Base-by-base conservation (phyloP, 2,329 filamentous ascomycete species). In the Penicillium sp. region DNA sequence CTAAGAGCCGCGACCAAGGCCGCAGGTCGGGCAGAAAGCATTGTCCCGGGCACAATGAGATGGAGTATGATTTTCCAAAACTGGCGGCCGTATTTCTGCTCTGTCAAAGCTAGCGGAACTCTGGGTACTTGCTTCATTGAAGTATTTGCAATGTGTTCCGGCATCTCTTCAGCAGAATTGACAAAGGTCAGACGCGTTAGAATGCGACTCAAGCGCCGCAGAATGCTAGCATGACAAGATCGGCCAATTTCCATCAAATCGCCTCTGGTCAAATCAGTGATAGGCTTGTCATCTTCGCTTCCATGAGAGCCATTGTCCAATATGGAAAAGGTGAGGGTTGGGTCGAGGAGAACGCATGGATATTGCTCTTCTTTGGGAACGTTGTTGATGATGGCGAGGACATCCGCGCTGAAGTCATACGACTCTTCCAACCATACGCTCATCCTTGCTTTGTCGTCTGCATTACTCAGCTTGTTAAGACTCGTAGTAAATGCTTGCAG, bases 171-270 rank as follows among this genome's bases (percentile, higher is more conserved):
- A 18, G 58, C 51, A 2, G 61, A 62, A 16, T 59, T 50, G 5
- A 69, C 66, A 43, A 69, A 73, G 1, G 66, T 70, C 3, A 75
- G 48, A 3, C 62, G 65, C 0, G 71, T 72, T 8, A 76, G 56
- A 4, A 73, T 64, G 18, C 60, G 64, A 6, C 72, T 69, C 1
- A 76, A 58, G 0, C 72, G 66, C 9, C 65, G 65, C 1, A 75
- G 62, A 32, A 75, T 69, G 2, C 57, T 60, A 33, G 66, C 59
- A 34, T 75, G 66, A 48, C 73, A 76, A 0, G 71, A 75, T 9
- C 72, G 61, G 6, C 70, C 69, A 41, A 76, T 73, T 38, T 75
- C 72, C 1, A 75, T 58, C 8, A 75, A 61, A 33, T 75, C 71
- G 0, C 59, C 61, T 8, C 70, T 64, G 1, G 66, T 65, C 39